Conservation (phyloP, 345 rosid genomes). For the Populus tremula region DNA sequence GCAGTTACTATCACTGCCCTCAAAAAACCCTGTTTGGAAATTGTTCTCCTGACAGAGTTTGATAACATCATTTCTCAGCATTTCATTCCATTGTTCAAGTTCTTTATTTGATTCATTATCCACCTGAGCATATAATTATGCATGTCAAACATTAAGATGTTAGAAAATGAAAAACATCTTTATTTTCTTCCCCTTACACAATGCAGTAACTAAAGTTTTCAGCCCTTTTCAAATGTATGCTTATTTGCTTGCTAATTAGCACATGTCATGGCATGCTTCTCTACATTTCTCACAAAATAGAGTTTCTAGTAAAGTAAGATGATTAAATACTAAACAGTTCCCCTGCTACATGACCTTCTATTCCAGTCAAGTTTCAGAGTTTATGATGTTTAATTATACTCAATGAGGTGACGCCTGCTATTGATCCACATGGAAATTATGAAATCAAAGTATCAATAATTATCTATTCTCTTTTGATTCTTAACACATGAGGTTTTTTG, state of each 20-base stretch:
- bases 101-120: slow-evolving; percentile 86
- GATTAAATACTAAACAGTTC: background rate
- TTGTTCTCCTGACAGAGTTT: slow-evolving; percentile 93
- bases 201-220: background rate
- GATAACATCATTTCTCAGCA: slow-evolving; percentile 75
- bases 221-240: background rate
- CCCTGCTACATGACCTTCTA: background rate
- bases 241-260: background rate
- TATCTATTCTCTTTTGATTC: background rate
- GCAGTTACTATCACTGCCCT: slow-evolving; percentile 76
- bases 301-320: background rate
- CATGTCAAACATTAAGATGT: background rate
- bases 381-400: background rate
- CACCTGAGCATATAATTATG: slow-evolving; percentile 41
- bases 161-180: background rate
- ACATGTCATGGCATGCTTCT: background rate
- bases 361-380: background rate
- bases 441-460: background rate
- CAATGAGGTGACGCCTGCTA: background rate
- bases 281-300: background rate
- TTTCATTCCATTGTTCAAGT: slow-evolving; percentile 94
- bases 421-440: background rate
- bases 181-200: background rate
- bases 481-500: background rate
- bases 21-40: slow-evolving; percentile 90